These are phyloP conservation scores for Colletotrichum theobromicola DNA, from an alignment of 2,329 filamentous ascomycete genomes.

Conservation along the genomic window DNA sequence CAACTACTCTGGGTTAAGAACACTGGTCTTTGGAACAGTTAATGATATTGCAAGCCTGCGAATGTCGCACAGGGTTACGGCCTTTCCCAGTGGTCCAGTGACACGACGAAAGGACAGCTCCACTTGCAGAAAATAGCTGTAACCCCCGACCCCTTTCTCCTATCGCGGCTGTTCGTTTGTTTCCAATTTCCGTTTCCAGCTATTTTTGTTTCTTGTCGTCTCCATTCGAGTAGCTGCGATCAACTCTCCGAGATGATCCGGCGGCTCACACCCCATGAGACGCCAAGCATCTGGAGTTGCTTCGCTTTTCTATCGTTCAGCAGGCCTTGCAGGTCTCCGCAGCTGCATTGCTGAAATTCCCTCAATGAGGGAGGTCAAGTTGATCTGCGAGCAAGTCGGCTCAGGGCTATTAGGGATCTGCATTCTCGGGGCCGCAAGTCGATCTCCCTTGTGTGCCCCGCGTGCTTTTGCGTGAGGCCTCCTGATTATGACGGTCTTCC, in stretches of 20 bases:
- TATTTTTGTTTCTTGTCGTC: constrained; percentile 3
- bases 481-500: background rate
- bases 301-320: background rate
- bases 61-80: background rate
- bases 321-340: background rate
- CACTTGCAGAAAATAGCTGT: constrained; percentile 4
- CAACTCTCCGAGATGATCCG: background rate
- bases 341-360: background rate
- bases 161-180: background rate
- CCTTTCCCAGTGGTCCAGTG: background rate
- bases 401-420: background rate
- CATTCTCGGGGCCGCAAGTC: background rate
- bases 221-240: background rate
- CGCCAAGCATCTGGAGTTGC: constrained; percentile 3
- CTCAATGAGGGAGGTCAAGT: background rate
- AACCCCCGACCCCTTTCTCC: background rate
- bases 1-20: background rate
- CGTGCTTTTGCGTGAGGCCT: background rate
- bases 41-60: background rate
- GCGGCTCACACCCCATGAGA: constrained; percentile 5
- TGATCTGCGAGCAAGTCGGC: background rate
- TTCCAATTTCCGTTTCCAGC: background rate
- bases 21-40: background rate
- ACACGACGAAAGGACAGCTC: background rate
- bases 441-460: background rate